Evolutionary conservation across 2,329 filamentous ascomycete genomes (phyloP).

Genomic region (Tolypocladium nubicola): DNA sequence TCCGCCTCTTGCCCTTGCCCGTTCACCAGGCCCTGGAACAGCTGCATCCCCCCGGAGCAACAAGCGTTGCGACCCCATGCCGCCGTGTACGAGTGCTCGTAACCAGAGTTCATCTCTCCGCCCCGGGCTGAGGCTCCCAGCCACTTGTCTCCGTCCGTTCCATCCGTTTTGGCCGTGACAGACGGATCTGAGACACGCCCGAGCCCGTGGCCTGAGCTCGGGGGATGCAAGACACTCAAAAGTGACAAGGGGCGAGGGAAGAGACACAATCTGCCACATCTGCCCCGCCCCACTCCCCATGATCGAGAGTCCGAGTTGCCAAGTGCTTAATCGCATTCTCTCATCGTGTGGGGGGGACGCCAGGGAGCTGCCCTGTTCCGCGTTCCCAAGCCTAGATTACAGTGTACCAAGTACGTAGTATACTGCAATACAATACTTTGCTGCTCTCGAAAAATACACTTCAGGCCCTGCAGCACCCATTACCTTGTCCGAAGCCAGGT

Average conservation of each 20-base stretch:
- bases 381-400: slow-evolving; percentile 2
- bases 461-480: background rate
- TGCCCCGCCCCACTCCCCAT: background rate
- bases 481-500: background rate
- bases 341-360: background rate
- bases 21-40: background rate
- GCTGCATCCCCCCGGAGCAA: background rate
- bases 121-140: background rate
- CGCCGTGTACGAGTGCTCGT: no score
- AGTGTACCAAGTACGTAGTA: background rate
- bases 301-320: background rate
- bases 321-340: background rate
- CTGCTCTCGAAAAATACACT: background rate
- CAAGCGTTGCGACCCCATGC: background rate
- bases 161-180: background rate
- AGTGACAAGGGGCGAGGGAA: background rate
- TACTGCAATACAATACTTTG: slow-evolving; percentile 1
- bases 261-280: background rate
- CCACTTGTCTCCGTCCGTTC: background rate
- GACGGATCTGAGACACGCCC: slow-evolving; percentile 1
- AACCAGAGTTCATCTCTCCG: background rate
- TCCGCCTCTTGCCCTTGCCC: background rate
- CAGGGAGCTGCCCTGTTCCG: background rate
- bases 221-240: background rate
- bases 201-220: background rate